Conservation (phyloP, 2,329 filamentous ascomycete genomes). For the Fusarium sp. region DNA sequence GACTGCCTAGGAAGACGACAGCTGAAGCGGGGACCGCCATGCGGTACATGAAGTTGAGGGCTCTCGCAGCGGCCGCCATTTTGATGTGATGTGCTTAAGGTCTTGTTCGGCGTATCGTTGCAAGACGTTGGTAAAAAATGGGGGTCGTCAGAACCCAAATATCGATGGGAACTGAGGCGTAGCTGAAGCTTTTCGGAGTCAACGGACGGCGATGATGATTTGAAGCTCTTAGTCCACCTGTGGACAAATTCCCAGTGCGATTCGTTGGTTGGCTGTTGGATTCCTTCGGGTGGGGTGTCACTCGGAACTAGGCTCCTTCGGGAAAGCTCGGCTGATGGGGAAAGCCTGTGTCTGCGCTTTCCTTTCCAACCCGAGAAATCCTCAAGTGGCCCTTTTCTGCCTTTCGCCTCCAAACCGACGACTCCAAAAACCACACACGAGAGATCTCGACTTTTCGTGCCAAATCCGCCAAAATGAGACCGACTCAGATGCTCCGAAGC, state of each 20-base stretch:
- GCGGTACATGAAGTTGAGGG: conserved; percentile 69
- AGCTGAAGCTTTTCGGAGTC: conserved; percentile 40
- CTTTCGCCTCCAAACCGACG: conserved; percentile 39
- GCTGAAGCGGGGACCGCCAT: conserved; percentile 77
- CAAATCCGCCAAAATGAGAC: conserved; percentile 50
- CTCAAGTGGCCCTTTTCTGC: conserved; percentile 40
- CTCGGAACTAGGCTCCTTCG: conserved; percentile 44
- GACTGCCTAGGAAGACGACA: conserved; percentile 72
- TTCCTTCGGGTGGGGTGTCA: conserved; percentile 20
- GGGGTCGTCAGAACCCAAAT: neutral
- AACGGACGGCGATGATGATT: conserved; percentile 39
- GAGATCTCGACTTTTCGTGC: conserved; percentile 32
- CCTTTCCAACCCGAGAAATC: conserved; percentile 40
- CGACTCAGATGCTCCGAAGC: conserved; percentile 49
- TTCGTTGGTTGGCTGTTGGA: conserved; percentile 29
- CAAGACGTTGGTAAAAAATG: conserved; percentile 1
- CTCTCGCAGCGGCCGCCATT: conserved; percentile 65
- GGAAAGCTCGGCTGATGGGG: conserved; percentile 48
- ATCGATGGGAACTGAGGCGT: conserved; percentile 20
- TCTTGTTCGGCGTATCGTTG: neutral
- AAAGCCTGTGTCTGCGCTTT: conserved; percentile 39
- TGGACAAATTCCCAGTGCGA: conserved; percentile 30
- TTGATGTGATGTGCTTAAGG: conserved; percentile 17
- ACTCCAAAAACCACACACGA: conserved; percentile 29
- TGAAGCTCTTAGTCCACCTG: conserved; percentile 36